Evolutionary conservation across 257 asterid species (phyloP), one percentile per base, ranked within the genome.

Genomic region (Handroanthus guayacan): DNA sequence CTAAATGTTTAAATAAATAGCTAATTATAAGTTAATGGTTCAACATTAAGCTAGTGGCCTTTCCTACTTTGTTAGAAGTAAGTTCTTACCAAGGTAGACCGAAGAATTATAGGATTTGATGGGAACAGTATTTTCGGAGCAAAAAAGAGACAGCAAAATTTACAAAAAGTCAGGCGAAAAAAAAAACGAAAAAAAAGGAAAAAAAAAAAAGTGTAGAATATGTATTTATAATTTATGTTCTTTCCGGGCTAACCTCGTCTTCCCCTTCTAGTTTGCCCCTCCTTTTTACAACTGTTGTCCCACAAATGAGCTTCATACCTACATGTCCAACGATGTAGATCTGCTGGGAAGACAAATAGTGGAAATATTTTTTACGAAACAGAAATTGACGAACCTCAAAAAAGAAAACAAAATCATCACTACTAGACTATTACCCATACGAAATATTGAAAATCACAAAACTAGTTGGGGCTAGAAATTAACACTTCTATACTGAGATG

Each of bases 271-370:
- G 86, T 91, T 75, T 92, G 97, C 34, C 97, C 98, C 86, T 92
- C 98, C 81, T 91, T 91, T 88, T 91, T 92, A 68, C 97, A 91
- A 78, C 94, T 89, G 45, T 92, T 92, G 77, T 92, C 98, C 98
- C 98, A 92, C 43, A 90, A 74, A 88, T 92, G 98, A 34, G 98
- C 98, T 81, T 92, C 98, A 78, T 91, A 92, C 78, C 98, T 91
- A 1, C 98, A 96, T 3, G 97, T 89, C 97, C 97, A 92, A 61
- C 97, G 81, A 69, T 92, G 97, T 25, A 25, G 31, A 25, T 25
- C 31, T 25, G 31, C 31, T 25, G 31, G 31, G 31, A 25, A 25
- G 31, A 25, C 31, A 25, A 25, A 25, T 25, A 25, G 31, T 25
- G 31, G 31, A 25, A 25, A 25, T 25, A 25, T 25, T 25, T 0